A percentile compares a stretch with the other conserved stretches of the same genome.
These are phyloP conservation scores for Periconia digitata DNA, from an alignment of 2,329 filamentous ascomycete species.

Conservation along the genomic window DNA sequence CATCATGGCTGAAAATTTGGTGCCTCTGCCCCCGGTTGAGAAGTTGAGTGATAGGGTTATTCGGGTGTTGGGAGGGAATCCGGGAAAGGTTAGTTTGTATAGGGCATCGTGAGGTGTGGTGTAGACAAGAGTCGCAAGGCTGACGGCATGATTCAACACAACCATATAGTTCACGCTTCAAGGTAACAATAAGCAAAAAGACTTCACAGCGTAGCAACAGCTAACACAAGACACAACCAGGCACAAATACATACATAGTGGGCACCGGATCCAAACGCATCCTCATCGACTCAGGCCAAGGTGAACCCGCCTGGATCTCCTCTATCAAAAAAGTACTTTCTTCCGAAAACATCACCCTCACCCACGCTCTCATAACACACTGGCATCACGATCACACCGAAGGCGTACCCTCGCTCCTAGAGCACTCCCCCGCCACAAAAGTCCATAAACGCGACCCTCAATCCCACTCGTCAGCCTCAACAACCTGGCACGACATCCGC, in stretches of 20 bases:
- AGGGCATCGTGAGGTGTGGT: slow-evolving; percentile 12
- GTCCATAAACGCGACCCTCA: slow-evolving; percentile 68
- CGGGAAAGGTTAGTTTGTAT: slow-evolving; percentile 66
- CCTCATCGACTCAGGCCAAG: slow-evolving; percentile 89
- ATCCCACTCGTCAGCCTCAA: not conserved
- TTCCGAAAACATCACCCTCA: slow-evolving; percentile 68
- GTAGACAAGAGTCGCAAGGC: not conserved
- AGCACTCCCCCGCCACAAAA: slow-evolving; percentile 62
- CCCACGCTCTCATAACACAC: slow-evolving; percentile 78
- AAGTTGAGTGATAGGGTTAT: slow-evolving; percentile 77
- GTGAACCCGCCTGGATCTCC: slow-evolving; percentile 70
- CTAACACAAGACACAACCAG: slow-evolving; percentile 33
- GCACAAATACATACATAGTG: slow-evolving; percentile 93
- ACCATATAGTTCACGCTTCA: slow-evolving; percentile 60
- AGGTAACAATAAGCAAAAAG: slow-evolving; percentile 43
- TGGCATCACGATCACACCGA: slow-evolving; percentile 88
- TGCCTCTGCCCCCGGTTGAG: slow-evolving; percentile 71
- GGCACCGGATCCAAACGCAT: slow-evolving; percentile 73
- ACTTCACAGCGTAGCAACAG: too few relatives aligned
- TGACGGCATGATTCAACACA: slow-evolving; percentile 1
- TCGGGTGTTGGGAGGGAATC: slow-evolving; percentile 86
- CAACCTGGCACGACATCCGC: slow-evolving; percentile 55
- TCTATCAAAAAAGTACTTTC: slow-evolving; percentile 66
- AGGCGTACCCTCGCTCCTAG: slow-evolving; percentile 70
- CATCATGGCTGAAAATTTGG: slow-evolving; percentile 64